These are phyloP conservation scores for Sutorius eximius DNA, from an alignment of 1,284 basidiomycete genomes.

Conservation along the genomic window DNA sequence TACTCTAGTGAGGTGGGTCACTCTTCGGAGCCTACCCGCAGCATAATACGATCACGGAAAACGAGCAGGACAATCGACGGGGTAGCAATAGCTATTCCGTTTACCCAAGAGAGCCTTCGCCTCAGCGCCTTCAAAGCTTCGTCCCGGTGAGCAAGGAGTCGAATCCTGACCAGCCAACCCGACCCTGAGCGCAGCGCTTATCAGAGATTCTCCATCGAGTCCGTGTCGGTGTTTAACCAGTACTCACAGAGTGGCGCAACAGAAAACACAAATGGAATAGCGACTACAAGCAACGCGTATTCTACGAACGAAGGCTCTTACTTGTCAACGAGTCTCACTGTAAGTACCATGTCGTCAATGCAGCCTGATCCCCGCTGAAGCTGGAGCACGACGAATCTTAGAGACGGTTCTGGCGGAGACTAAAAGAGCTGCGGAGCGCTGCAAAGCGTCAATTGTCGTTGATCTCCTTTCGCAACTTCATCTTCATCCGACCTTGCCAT, in stretches of 20 bases:
- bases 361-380: neutral
- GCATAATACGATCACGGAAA: neutral
- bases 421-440: slow-evolving; percentile 16
- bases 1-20: slow-evolving; percentile 27
- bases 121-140: slow-evolving; percentile 29
- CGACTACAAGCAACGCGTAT: neutral
- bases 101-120: slow-evolving; percentile 4
- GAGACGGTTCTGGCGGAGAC: slow-evolving; percentile 22
- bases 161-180: neutral
- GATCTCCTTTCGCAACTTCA: slow-evolving; percentile 18
- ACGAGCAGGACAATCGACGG: slow-evolving; percentile 6
- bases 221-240: slow-evolving; percentile 2
- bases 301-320: slow-evolving; percentile 12
- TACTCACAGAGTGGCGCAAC: slow-evolving; percentile 9
- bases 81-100: neutral
- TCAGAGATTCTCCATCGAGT: slow-evolving; percentile 31
- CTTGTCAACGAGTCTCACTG: slow-evolving; percentile 15
- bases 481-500: slow-evolving; percentile 23
- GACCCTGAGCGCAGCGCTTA: neutral
- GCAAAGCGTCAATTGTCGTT: slow-evolving; percentile 17
- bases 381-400: slow-evolving; percentile 2
- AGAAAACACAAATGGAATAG: slow-evolving; percentile 3
- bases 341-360: slow-evolving; percentile 8
- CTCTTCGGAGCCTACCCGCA: neutral
- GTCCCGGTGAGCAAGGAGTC: slow-evolving; percentile 23